Conservation (phyloP, 805 yeast species). For the Jamesozyma jinghongensis region DNA sequence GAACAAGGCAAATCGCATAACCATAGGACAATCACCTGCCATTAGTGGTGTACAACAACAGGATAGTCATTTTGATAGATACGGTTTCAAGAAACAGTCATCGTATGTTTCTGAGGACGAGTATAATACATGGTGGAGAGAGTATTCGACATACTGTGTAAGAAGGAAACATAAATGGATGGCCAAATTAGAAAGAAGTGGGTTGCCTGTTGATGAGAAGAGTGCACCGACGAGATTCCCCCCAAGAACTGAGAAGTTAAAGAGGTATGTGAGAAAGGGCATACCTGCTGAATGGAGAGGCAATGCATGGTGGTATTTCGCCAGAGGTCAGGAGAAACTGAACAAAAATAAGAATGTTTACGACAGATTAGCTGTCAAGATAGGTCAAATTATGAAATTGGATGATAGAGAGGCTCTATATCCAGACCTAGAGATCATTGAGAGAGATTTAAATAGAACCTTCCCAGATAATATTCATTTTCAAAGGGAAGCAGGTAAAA, state of each 20-base stretch:
- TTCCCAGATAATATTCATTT: slow-evolving; percentile 90
- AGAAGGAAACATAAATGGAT: slow-evolving; percentile 75
- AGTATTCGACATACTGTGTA: slow-evolving; percentile 52
- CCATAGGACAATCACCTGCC: not conserved
- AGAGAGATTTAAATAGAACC: slow-evolving; percentile 85
- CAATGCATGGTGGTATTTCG: slow-evolving; percentile 91
- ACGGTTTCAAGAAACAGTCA: slow-evolving; percentile 75
- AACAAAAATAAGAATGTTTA: slow-evolving; percentile 67
- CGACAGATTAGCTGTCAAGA: slow-evolving; percentile 53
- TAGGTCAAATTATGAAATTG: slow-evolving; percentile 33
- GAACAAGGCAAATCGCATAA: not conserved
- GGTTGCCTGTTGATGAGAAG: slow-evolving; percentile 38
- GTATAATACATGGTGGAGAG: slow-evolving; percentile 69
- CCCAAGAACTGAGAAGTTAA: slow-evolving; percentile 65
- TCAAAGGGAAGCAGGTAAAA: slow-evolving; percentile 33
- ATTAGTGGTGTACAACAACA: not conserved
- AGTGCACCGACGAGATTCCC: slow-evolving; percentile 63
- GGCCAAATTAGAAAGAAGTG: slow-evolving; percentile 53
- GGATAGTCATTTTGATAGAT: slow-evolving; percentile 47
- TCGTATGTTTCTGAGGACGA: slow-evolving; percentile 42
- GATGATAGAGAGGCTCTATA: slow-evolving; percentile 7
- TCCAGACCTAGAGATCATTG: slow-evolving; percentile 80
- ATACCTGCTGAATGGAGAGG: slow-evolving; percentile 98
- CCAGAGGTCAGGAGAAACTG: slow-evolving; percentile 69
- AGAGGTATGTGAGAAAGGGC: slow-evolving; percentile 79